Conservation (phyloP, 2,329 filamentous ascomycete species). For the Paracorniculantispora psalliotae region DNA sequence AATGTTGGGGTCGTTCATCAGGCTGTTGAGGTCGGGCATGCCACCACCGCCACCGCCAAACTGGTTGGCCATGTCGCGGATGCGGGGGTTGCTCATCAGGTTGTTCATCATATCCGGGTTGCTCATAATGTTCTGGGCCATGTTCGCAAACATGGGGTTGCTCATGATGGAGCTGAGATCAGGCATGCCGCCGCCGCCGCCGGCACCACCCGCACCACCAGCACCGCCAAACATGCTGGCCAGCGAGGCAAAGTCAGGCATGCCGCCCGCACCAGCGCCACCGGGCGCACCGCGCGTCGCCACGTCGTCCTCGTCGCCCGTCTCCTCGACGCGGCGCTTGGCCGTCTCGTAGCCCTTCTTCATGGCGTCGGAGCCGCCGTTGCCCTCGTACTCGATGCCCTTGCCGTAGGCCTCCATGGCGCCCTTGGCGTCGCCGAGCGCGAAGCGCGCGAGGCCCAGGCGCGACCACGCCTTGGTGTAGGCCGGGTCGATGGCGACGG, state of each 20-base stretch:
- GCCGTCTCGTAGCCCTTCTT: constrained; percentile 95
- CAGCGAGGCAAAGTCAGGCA: constrained; percentile 66
- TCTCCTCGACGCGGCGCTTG: constrained; percentile 78
- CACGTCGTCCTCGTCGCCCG: constrained; percentile 45
- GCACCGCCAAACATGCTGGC: constrained; percentile 68
- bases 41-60: constrained; percentile 75
- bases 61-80: constrained; percentile 80
- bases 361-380: constrained; percentile 93
- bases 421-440: constrained; percentile 82
- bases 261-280: constrained; percentile 51
- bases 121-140: constrained; percentile 96
- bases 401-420: constrained; percentile 92
- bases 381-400: constrained; percentile 91
- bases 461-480: constrained; percentile 98
- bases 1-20: constrained; percentile 92
- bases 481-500: constrained; percentile 78
- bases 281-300: constrained; percentile 48
- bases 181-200: constrained; percentile 72
- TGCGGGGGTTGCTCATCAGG: constrained; percentile 87
- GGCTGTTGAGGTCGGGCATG: constrained; percentile 76
- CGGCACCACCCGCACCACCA: constrained; percentile 53
- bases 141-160: constrained; percentile 97
- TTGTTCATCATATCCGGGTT: constrained; percentile 91
- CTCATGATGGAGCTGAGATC: constrained; percentile 84
- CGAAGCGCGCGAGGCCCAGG: constrained; percentile 85